Conservation (phyloP, 768 basidiomycete species). For the Cytidiella melzeri region DNA sequence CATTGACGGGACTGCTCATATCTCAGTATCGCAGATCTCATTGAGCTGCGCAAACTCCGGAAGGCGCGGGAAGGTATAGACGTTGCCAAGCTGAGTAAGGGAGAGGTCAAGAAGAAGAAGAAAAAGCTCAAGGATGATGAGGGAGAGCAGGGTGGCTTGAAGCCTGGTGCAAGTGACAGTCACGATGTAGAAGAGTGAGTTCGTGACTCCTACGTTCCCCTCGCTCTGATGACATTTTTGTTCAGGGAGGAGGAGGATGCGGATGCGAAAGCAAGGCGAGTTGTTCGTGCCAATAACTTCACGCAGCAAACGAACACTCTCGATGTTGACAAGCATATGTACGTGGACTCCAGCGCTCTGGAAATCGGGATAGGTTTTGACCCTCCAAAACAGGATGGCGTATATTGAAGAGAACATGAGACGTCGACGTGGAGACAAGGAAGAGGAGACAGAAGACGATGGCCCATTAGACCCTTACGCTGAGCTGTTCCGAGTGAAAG, state of each 20-base stretch:
- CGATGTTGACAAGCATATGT: conserved; percentile 99
- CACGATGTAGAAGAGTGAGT: conserved; percentile 55
- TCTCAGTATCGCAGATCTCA: conserved; percentile 69
- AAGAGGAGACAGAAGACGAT: conserved; percentile 39
- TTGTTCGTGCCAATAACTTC: conserved; percentile 86
- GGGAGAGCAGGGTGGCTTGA: conserved; percentile 49
- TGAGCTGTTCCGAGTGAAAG: conserved; percentile 68
- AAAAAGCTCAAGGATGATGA: conserved; percentile 40
- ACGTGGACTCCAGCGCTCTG: too few species aligned
- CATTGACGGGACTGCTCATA: background rate
- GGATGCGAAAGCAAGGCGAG: conserved; percentile 63
- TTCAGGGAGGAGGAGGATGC: conserved; percentile 57
- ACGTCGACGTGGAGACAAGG: conserved; percentile 53
- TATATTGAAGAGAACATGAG: conserved; percentile 94
- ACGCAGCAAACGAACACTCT: conserved; percentile 95
- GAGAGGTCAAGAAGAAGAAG: conserved; percentile 70
- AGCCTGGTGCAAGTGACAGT: conserved; percentile 34
- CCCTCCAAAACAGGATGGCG: conserved; percentile 68
- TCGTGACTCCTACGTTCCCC: background rate
- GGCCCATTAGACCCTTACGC: conserved; percentile 66
- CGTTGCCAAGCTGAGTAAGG: conserved; percentile 74
- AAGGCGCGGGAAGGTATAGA: conserved; percentile 80
- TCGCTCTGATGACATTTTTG: background rate
- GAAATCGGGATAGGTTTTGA: too few species aligned
- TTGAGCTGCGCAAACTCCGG: conserved; percentile 75